Evolutionary conservation across 2,329 filamentous ascomycete species (phyloP).

Genomic region (Thielaviopsis populi): DNA sequence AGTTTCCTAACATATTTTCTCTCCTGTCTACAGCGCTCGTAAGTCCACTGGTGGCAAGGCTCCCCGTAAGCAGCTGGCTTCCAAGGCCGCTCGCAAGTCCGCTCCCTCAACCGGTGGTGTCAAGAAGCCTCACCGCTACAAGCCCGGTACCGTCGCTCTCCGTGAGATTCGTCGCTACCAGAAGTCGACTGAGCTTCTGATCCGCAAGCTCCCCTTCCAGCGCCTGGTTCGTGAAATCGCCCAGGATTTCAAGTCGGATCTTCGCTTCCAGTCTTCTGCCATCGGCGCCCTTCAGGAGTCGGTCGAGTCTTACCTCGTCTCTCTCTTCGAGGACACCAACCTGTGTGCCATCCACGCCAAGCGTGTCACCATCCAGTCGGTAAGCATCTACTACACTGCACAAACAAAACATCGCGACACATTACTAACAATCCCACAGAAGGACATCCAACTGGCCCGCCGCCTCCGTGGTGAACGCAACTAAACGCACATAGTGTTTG

Average conservation of each 20-base stretch:
- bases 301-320: constrained; percentile 96
- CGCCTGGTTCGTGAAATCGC: constrained; percentile 94
- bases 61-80: constrained; percentile 90
- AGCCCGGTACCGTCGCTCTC: constrained; percentile 90
- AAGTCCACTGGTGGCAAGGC: constrained; percentile 72
- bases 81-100: constrained; percentile 97
- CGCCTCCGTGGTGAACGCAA: constrained; percentile 89
- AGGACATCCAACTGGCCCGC: constrained; percentile 93
- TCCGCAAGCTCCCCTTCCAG: constrained; percentile 96
- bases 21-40: constrained; percentile 30
- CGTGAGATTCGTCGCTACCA: constrained; percentile 98
- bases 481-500: constrained; percentile 32
- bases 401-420: too few relatives aligned
- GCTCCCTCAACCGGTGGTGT: constrained; percentile 92
- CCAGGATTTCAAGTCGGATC: constrained; percentile 86
- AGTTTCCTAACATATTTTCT: background rate
- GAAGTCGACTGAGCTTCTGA: constrained; percentile 89
- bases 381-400: background rate
- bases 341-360: constrained; percentile 97
- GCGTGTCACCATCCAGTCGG: constrained; percentile 89
- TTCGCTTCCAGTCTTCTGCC: constrained; percentile 95
- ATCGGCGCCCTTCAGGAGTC: constrained; percentile 97
- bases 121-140: constrained; percentile 87
- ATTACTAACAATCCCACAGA: constrained; percentile 25
- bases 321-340: constrained; percentile 97